Evolutionary conservation across 306 rosid species (phyloP).

Genomic region (Cyclanthera cordifolia): DNA sequence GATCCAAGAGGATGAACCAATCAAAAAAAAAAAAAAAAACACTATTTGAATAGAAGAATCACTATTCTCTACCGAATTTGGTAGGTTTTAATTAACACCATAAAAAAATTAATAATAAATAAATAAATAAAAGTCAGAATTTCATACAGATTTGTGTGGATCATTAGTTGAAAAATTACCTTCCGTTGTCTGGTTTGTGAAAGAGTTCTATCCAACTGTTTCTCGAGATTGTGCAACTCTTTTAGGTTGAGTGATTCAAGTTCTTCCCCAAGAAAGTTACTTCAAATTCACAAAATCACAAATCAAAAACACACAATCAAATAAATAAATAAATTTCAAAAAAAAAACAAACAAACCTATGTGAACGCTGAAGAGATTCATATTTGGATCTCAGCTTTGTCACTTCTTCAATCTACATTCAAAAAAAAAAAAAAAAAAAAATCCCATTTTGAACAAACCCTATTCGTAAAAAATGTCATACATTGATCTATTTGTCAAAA

Average conservation of each 20-base stretch:
- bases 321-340: not conserved
- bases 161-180: constrained; percentile 23
- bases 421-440: not conserved
- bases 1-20: not conserved
- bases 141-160: not conserved
- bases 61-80: not conserved
- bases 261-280: constrained; percentile 72
- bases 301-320: not conserved
- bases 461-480: no score
- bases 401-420: constrained; percentile 35
- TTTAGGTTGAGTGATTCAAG: constrained; percentile 46
- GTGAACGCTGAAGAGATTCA: constrained; percentile 56
- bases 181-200: constrained; percentile 39
- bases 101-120: not conserved
- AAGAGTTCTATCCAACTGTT: constrained; percentile 48
- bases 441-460: not conserved
- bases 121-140: no score
- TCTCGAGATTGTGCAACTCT: constrained; percentile 52
- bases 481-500: no score
- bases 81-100: not conserved
- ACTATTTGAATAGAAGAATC: not conserved
- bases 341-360: constrained; percentile 28
- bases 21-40: not conserved
- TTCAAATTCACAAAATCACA: constrained; percentile 13
- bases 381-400: constrained; percentile 34